Evolutionary conservation across 306 rosid genomes (phyloP).

Genomic region (Pueraria montana): DNA sequence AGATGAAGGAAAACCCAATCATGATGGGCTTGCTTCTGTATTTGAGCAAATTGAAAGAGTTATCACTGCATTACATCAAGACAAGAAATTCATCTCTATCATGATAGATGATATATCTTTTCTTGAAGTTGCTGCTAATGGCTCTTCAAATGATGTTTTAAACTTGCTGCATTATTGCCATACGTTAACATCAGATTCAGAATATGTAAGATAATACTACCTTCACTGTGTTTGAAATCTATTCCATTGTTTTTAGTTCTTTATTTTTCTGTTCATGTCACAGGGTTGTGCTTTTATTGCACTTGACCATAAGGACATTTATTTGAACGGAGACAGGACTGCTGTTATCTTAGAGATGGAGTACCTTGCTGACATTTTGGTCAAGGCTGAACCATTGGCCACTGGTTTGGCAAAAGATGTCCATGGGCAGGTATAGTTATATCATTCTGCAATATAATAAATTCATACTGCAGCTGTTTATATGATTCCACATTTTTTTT

Average conservation of each 20-base stretch:
- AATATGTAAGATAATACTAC: conserved; percentile 63
- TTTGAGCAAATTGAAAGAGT: conserved; percentile 74
- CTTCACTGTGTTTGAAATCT: not conserved
- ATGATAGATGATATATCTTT: conserved; percentile 85
- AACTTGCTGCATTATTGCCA: conserved; percentile 94
- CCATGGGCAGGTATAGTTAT: conserved; percentile 89
- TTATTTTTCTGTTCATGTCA: conserved; percentile 46
- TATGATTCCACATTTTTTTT: not conserved
- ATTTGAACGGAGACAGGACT: conserved; percentile 69
- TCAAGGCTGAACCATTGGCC: conserved; percentile 85
- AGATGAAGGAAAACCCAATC: conserved; percentile 61
- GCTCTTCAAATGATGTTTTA: conserved; percentile 73
- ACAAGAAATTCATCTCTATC: conserved; percentile 62
- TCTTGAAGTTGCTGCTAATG: conserved; percentile 88
- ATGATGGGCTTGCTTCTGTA: conserved; percentile 66
- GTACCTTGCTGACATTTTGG: conserved; percentile 80
- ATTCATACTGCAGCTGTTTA: not conserved
- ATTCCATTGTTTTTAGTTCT: conserved; percentile 8
- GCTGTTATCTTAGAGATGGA: conserved; percentile 77
- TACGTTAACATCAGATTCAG: conserved; percentile 81
- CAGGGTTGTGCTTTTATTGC: conserved; percentile 83
- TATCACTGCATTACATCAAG: conserved; percentile 58
- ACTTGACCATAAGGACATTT: conserved; percentile 83
- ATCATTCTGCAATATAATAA: conserved; percentile 18
- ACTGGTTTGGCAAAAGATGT: conserved; percentile 97